Evolutionary conservation across 768 basidiomycete species (phyloP), one percentile per base, ranked within the genome.

Genomic region (Leccinum broughii): DNA sequence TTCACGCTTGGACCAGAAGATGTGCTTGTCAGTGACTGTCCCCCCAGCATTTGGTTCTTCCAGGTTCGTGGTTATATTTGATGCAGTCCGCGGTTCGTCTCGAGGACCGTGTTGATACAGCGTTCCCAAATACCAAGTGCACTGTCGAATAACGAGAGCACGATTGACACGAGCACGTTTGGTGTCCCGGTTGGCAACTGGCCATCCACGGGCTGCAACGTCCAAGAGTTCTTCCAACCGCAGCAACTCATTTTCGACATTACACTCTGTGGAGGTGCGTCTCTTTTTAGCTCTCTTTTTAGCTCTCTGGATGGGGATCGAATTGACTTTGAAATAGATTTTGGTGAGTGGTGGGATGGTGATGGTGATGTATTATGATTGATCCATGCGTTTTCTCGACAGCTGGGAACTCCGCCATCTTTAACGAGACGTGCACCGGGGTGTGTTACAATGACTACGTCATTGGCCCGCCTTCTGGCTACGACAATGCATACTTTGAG

Each of bases 231-330:
- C 72, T 88, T 89, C 70, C 74, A 80, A 55, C 77, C 85, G 0
- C 89, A 91, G 66, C 78, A 83, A 59, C 78, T 92, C 48, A 85
- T 90, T 17, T 83, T 92, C 58, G 86, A 89, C 67, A 91, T 91
- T 59, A 89, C 89, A 1, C 80, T 88, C 6, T 89, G 88, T 56
- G 87, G 86, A 69, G 79, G 79, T 79, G 39, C 62, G 80, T 81
- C 52, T 51, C 44, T 32, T 60, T 28, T 20, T n/a, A 39, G 49
- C 7, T 28, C 8, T 26, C 15, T 34, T 34, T 34, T 34, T 34
- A 4, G 32, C 11, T 56, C 11, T 56, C 35, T 46, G 11, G 10
- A 55, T 70, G 55, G 64, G 66, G 68, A 55, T 63, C 34, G 64
- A 62, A 46, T 65, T 71, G 55, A 62, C 32, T 11, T 11, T 28